Percentiles rank a stretch among this genome's conserved stretches.
Evolutionary conservation across 1,284 basidiomycete genomes (phyloP).

Genomic region (Cutaneotrichosporon sp.): DNA sequence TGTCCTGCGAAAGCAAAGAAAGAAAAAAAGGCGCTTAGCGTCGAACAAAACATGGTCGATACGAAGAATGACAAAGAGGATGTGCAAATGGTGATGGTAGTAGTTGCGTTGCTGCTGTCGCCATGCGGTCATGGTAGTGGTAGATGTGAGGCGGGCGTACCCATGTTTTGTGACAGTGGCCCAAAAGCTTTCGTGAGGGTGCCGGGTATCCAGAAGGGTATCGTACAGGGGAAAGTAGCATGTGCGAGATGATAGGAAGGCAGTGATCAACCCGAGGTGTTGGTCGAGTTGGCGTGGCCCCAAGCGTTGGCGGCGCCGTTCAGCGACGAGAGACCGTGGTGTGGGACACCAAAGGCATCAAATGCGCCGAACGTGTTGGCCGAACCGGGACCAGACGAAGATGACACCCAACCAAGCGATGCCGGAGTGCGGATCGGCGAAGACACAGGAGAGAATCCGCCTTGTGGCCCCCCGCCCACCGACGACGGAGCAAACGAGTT

Average conservation of each 20-base stretch:
- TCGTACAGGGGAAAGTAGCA: neutral
- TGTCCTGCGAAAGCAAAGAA: too few relatives aligned
- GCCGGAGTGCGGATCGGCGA: slow-evolving; percentile 39
- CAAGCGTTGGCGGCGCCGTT: slow-evolving; percentile 39
- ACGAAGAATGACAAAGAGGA: neutral
- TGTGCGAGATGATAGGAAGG: neutral
- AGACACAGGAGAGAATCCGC: slow-evolving; percentile 34
- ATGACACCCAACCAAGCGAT: slow-evolving; percentile 34
- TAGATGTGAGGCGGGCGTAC: neutral
- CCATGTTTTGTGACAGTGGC: neutral
- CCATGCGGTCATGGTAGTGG: neutral
- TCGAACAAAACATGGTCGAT: neutral
- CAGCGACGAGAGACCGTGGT: slow-evolving; percentile 16
- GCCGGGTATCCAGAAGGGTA: slow-evolving; percentile 2
- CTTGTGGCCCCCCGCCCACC: neutral
- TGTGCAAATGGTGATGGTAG: neutral
- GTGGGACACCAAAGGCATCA: slow-evolving; percentile 19
- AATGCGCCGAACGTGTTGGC: slow-evolving; percentile 13
- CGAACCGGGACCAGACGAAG: slow-evolving; percentile 9
- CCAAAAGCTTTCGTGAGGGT: slow-evolving; percentile 1
- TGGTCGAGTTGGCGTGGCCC: slow-evolving; percentile 16
- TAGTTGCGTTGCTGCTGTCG: neutral
- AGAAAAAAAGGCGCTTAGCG: too few relatives aligned
- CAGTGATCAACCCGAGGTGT: slow-evolving; percentile 1
- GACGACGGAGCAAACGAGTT: slow-evolving; percentile 16